phyloP scores from a whole-genome alignment of 2,329 filamentous ascomycete species.

The Coleophoma eucalyptorum region DNA sequence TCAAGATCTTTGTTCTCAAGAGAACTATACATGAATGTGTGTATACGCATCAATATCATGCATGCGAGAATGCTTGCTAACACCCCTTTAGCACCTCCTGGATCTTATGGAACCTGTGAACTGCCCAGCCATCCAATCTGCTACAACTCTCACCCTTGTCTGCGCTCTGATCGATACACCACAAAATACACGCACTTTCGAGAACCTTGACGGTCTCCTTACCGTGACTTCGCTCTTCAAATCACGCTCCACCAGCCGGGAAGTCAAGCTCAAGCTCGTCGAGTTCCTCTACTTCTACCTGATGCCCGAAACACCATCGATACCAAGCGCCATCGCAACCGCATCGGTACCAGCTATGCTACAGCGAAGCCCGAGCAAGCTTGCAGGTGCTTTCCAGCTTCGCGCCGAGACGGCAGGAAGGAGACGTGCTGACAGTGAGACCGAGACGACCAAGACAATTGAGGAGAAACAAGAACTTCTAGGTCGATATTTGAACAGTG shows the following conservation, averaged over 20 bases:
- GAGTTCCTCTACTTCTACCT: slow-evolving; percentile 99
- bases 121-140: slow-evolving; percentile 86
- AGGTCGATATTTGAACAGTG: slow-evolving; percentile 59
- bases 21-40: slow-evolving; percentile 90
- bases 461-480: slow-evolving; percentile 66
- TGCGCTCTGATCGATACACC: slow-evolving; percentile 84
- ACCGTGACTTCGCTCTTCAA: slow-evolving; percentile 94
- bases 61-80: neutral
- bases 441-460: slow-evolving; percentile 46
- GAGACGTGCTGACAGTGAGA: slow-evolving; percentile 29
- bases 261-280: slow-evolving; percentile 93
- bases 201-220: slow-evolving; percentile 84
- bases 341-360: slow-evolving; percentile 47
- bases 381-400: slow-evolving; percentile 52
- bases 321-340: slow-evolving; percentile 43
- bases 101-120: slow-evolving; percentile 92
- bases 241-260: slow-evolving; percentile 75
- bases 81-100: slow-evolving; percentile 66
- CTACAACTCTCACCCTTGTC: slow-evolving; percentile 85
- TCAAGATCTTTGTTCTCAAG: slow-evolving; percentile 83
- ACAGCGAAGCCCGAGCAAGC: slow-evolving; percentile 67
- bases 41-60: slow-evolving; percentile 22
- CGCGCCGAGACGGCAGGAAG: slow-evolving; percentile 27
- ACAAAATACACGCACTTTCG: slow-evolving; percentile 86
- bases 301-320: slow-evolving; percentile 77